Percentiles rank a stretch among this genome's conserved stretches.
phyloP scores from a whole-genome alignment of 352 stramenopile genomes.

The Blastocystis sp. region DNA sequence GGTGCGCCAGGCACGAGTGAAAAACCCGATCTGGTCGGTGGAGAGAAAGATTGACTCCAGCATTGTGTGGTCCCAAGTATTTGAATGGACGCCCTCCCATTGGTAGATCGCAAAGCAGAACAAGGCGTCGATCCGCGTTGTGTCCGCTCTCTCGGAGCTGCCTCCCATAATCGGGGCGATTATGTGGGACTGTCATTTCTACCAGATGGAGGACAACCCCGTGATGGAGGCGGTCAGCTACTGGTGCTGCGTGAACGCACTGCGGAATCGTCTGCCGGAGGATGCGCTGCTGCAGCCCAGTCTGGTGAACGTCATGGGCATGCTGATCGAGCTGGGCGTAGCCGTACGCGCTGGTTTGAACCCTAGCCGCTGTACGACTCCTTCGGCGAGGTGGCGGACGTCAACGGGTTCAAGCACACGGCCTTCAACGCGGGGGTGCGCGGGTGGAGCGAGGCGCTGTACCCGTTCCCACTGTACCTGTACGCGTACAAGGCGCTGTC shows the following conservation, averaged over 20 bases:
- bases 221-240: constrained; percentile 60
- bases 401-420: constrained; percentile 61
- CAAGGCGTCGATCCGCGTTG: background rate
- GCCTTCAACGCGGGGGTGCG: constrained; percentile 35
- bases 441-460: constrained; percentile 32
- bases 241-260: constrained; percentile 47
- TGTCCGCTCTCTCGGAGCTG: background rate
- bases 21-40: background rate
- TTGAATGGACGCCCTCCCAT: background rate
- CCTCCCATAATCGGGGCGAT: background rate
- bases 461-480: constrained; percentile 66
- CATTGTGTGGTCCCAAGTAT: background rate
- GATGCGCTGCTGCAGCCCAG: background rate
- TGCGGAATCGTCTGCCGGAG: background rate
- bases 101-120: background rate
- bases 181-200: constrained; percentile 40
- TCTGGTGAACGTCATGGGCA: constrained; percentile 53
- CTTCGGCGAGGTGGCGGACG: constrained; percentile 30
- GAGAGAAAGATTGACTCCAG: background rate
- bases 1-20: background rate
- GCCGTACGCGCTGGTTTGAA: background rate
- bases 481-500: constrained; percentile 45
- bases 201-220: constrained; percentile 59
- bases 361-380: constrained; percentile 39
- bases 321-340: constrained; percentile 47